Conservation (phyloP, 805 yeast genomes). For the Lachancea quebecensis region DNA sequence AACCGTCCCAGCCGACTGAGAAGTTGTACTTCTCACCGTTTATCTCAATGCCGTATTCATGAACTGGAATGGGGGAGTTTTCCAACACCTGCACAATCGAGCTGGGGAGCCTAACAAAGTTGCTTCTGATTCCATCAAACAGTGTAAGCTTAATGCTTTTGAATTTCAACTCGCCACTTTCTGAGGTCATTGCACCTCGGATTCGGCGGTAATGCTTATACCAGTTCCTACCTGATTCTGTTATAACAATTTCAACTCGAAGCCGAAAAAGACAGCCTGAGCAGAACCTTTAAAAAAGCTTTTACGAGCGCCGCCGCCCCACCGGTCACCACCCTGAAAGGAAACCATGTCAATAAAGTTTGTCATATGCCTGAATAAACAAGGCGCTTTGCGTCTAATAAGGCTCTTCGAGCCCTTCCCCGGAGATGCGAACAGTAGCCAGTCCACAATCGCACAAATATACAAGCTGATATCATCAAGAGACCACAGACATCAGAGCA, state of each 20-base stretch:
- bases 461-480: conserved; percentile 76
- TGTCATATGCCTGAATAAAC: conserved; percentile 78
- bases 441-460: conserved; percentile 39
- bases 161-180: conserved; percentile 9
- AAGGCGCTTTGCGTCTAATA: conserved; percentile 83
- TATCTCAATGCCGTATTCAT: conserved; percentile 20
- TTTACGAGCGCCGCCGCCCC: no score
- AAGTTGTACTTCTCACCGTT: conserved; percentile 4
- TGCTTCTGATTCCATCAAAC: conserved; percentile 21
- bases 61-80: conserved; percentile 17
- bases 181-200: not conserved
- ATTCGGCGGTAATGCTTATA: not conserved
- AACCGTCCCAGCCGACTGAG: conserved; percentile 27
- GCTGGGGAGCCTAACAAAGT: conserved; percentile 26
- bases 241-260: not conserved
- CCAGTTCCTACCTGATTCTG: no score
- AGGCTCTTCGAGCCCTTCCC: conserved; percentile 55
- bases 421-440: conserved; percentile 19
- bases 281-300: no score
- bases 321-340: not conserved
- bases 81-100: conserved; percentile 17
- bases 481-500: conserved; percentile 77
- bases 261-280: not conserved
- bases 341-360: conserved; percentile 66
- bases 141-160: conserved; percentile 9